Evolutionary conservation across 1,284 basidiomycete species (phyloP), one percentile per base, ranked within the genome.

Genomic region (Cryptococcus wingfieldii): DNA sequence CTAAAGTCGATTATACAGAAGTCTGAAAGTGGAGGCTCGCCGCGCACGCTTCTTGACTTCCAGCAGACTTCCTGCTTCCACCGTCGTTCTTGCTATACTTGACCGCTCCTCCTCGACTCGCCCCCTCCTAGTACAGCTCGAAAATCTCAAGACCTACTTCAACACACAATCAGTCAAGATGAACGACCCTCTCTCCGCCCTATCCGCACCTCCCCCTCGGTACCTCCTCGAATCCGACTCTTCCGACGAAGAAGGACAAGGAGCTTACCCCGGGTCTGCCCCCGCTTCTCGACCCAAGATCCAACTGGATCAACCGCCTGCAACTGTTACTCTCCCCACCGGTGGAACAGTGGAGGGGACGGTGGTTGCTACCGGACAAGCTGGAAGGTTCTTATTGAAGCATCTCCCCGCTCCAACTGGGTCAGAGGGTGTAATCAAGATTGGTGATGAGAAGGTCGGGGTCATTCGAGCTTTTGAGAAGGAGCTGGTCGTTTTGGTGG

Each of bases 191-290:
- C 51, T 67, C 13, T 62, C 67, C 2, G 38, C 65, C 1, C 53
- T 73, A 18, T 53, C 54, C 5, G 70, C 63, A 5, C 72, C 72
- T 9, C 72, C 72, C 10, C 72, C 72, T 23, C 65, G 74, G 42
- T 76, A 76, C 59, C 62, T 69, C 25, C 64, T 76, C 52, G 74
- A 76, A 56, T 76, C 74, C 10, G 74, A 76, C 58, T 70, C 67
- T 10, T 72, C 70, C 1, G 74, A 76, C 50, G 74, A 76, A 58
- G 72, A 74, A 61, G 72, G 71, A 6, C 67, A 71, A 56, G 71
- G 71, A n/a, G 50, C 46, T n/a, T 73, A 74, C 56, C 58, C 57
- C 1, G 59, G 44, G 38, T 23, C 45, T 19, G 34, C 41, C 25
- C 56, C 47, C 19, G 50, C 56, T 14, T 49, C 61, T 18, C 47